Percentiles rank a stretch among this genome's conserved stretches.
phyloP scores from a whole-genome alignment of 768 basidiomycete species.

The Suillus plorans region DNA sequence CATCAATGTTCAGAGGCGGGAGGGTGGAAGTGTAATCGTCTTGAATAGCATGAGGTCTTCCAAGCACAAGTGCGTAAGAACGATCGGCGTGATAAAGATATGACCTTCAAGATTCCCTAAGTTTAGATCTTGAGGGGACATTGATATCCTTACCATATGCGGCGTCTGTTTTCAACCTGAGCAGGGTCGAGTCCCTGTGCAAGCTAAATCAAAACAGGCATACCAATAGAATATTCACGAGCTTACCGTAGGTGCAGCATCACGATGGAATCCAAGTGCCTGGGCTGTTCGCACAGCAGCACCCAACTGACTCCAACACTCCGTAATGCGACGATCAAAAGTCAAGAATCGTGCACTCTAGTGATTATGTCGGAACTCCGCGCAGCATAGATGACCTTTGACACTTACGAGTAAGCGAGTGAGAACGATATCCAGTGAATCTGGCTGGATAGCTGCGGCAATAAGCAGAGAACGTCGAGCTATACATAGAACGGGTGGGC shows the following conservation, averaged over 20 bases:
- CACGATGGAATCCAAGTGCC: conserved; percentile 89
- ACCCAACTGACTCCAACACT: conserved; percentile 95
- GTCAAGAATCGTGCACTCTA: conserved; percentile 69
- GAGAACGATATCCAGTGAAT: conserved; percentile 89
- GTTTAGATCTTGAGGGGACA: background rate
- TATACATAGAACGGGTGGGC: conserved; percentile 32
- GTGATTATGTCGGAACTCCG: background rate
- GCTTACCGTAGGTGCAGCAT: conserved; percentile 78
- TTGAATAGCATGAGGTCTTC: conserved; percentile 86
- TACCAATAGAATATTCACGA: background rate
- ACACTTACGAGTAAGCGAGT: conserved; percentile 71
- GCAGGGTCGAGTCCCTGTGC: conserved; percentile 67
- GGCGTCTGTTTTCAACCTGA: conserved; percentile 83
- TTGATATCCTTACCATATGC: conserved; percentile 67
- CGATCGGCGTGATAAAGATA: conserved; percentile 94
- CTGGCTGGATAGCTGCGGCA: conserved; percentile 90
- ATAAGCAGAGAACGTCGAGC: conserved; percentile 87
- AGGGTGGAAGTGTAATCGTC: conserved; percentile 86
- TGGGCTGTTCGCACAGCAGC: conserved; percentile 92
- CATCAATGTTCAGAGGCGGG: conserved; percentile 71
- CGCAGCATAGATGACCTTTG: background rate
- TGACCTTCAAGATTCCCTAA: conserved; percentile 49
- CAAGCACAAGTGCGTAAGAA: conserved; percentile 88
- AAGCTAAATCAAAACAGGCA: conserved; percentile 10
- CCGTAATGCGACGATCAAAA: conserved; percentile 84